Base-by-base conservation (phyloP, 768 basidiomycete species). In the Podaxis sp. region DNA sequence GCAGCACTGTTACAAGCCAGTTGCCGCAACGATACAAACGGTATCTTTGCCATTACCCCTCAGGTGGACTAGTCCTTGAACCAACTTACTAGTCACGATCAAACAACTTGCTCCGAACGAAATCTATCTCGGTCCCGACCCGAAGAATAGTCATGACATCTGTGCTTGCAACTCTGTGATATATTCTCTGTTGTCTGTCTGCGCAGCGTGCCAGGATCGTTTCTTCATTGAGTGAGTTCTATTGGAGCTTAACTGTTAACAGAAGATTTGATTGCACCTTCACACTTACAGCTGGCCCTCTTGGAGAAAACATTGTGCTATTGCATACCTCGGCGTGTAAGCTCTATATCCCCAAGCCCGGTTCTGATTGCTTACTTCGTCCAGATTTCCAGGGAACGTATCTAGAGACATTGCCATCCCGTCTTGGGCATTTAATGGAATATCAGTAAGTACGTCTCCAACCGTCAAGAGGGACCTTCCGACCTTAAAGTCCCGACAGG, bases 141-240 rank as follows among this genome's bases (percentile, higher is more conserved):
- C 37, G n/a, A 54, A 27, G 16, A 46, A 55, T 48, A 32, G 54
- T 4, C 14, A 61, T 16, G 71, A 68, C 46, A 3, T 54, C 7
- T 75, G 74, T 61, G 63, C 69, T 44, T 75, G 74, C 59, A 74
- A 68, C 58, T 67, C 71, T 6, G 69, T 73, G 52, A 66, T 70
- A 11, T 74, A 73, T 62, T 73, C 73, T 4, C 59, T 75, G 18
- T 54, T 72, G 35, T 69, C 69, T 37, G 72, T 70, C 27, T 75
- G 74, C 48, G 73, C 64, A 14, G 63, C 64, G 13, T 74, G 73
- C 62, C 73, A 74, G 38, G 64, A 52, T 16, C 38, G 62, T 35
- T 14, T 55, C 11, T 65, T 47, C 37, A 27, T 64, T 36, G 37
- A 57, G 67, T 66, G 13, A 42, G 59, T 14, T 27, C 37, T 21